Percentiles rank a stretch among this genome's conserved stretches.
Evolutionary conservation across 2,329 filamentous ascomycete genomes (phyloP).

Genomic region (Neofusicoccum parvum): DNA sequence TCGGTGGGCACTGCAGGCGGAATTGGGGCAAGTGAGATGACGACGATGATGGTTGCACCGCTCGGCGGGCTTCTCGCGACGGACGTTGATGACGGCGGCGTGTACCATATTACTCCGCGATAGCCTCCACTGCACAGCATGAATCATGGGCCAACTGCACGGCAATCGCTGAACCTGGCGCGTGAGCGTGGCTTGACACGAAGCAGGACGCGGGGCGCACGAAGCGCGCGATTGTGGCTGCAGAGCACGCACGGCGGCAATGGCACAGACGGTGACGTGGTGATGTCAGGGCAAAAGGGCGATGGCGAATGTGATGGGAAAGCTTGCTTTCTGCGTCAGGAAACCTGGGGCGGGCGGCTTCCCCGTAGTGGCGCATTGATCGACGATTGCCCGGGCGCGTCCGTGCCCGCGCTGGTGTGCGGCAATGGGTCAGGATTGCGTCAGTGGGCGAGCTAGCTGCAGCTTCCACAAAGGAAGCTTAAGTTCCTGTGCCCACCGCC

Average conservation of each 20-base stretch:
- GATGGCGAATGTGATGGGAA: neutral
- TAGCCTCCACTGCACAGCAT: slow-evolving; percentile 1
- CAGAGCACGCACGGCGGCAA: neutral
- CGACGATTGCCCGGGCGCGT: neutral
- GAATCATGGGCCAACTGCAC: slow-evolving; percentile 4
- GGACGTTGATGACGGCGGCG: neutral
- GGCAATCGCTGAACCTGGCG: neutral
- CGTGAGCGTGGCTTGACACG: neutral
- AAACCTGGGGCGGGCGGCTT: slow-evolving; percentile 5
- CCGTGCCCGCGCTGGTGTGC: neutral
- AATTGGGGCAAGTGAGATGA: neutral
- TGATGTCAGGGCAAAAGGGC: slow-evolving; percentile 4
- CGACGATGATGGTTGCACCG: neutral
- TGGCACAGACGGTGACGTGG: slow-evolving; percentile 3
- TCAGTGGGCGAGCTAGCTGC: slow-evolving; percentile 13
- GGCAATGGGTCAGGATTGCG: slow-evolving; percentile 3
- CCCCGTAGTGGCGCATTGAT: slow-evolving; percentile 10
- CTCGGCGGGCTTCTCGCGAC: neutral
- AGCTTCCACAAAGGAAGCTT: slow-evolving; percentile 19
- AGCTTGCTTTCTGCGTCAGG: slow-evolving; percentile 10
- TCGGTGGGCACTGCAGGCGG: neutral
- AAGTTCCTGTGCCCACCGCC: slow-evolving; percentile 11
- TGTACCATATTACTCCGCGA: slow-evolving; percentile 11
- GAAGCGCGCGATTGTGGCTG: slow-evolving; percentile 3
- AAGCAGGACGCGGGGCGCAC: neutral